These are phyloP conservation scores for Annulohypoxylon truncatum DNA, from an alignment of 2,329 filamentous ascomycete species.

Conservation along the genomic window DNA sequence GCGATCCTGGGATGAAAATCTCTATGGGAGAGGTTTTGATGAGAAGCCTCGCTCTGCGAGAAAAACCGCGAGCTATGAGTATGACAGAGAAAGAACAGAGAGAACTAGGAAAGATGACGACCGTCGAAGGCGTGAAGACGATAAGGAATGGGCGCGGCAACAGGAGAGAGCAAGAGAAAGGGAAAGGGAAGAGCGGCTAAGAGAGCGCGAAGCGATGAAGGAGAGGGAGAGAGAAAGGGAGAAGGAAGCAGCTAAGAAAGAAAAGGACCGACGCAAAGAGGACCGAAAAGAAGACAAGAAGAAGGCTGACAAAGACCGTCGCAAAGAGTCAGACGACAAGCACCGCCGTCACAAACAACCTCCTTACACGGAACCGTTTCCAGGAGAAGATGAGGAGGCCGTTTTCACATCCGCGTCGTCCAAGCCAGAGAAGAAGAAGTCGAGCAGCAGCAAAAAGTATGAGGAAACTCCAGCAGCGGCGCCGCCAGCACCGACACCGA, in stretches of 20 bases:
- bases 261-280: conserved; percentile 46
- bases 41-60: conserved; percentile 58
- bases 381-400: conserved; percentile 41
- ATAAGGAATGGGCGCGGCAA: conserved; percentile 47
- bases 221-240: conserved; percentile 54
- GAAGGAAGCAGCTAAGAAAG: conserved; percentile 52
- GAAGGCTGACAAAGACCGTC: conserved; percentile 48
- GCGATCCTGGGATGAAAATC: conserved; percentile 62
- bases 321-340: conserved; percentile 48
- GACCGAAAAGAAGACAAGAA: conserved; percentile 42
- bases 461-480: conserved; percentile 37
- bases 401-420: conserved; percentile 35
- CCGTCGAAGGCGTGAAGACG: conserved; percentile 52
- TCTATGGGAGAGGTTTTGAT: conserved; percentile 53
- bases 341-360: conserved; percentile 42
- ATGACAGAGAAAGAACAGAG: conserved; percentile 57
- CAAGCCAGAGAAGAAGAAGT: conserved; percentile 47
- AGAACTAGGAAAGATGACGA: conserved; percentile 57
- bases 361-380: conserved; percentile 41
- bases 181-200: conserved; percentile 44
- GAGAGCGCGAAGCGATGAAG: conserved; percentile 44
- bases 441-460: conserved; percentile 43
- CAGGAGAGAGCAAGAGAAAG: conserved; percentile 42
- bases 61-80: conserved; percentile 60
- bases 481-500: conserved; percentile 22